Percentiles rank a stretch among this genome's conserved stretches.
These are phyloP conservation scores for Thamnidium elegans DNA, from an alignment of 192 early-diverging fungal species.

Conservation along the genomic window DNA sequence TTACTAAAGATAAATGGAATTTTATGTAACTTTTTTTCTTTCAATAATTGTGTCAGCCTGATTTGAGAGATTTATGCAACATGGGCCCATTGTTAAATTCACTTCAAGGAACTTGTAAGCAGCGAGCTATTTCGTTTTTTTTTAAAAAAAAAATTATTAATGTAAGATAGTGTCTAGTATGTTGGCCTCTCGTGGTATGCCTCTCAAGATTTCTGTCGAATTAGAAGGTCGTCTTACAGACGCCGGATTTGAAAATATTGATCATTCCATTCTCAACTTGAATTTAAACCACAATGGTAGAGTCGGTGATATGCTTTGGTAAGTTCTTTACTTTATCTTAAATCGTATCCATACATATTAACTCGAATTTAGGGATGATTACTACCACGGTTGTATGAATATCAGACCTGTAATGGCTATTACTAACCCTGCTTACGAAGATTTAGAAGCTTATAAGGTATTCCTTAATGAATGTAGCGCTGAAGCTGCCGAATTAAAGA, in stretches of 20 bases:
- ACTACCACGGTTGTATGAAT: constrained; percentile 3
- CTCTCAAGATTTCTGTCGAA: not conserved
- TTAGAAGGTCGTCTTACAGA: not conserved
- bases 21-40: not conserved
- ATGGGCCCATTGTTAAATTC: not conserved
- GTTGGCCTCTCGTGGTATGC: not conserved
- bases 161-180: not conserved
- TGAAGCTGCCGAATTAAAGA: constrained; percentile 7
- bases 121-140: not conserved
- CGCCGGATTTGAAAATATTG: constrained; percentile 3
- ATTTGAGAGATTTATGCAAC: not conserved
- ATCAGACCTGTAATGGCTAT: constrained; percentile 1
- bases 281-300: not conserved
- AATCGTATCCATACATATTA: not conserved
- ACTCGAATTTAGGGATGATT: constrained; percentile 13
- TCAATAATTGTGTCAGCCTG: not conserved
- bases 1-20: not conserved
- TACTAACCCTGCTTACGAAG: not conserved
- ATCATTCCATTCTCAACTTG: not conserved
- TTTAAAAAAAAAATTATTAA: not conserved
- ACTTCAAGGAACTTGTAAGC: not conserved
- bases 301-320: not conserved
- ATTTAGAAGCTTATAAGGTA: not conserved
- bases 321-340: not conserved
- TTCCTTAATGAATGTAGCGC: not conserved